Conservation (phyloP, 2,329 filamentous ascomycete genomes). For the Ophiosphaerella narmari region DNA sequence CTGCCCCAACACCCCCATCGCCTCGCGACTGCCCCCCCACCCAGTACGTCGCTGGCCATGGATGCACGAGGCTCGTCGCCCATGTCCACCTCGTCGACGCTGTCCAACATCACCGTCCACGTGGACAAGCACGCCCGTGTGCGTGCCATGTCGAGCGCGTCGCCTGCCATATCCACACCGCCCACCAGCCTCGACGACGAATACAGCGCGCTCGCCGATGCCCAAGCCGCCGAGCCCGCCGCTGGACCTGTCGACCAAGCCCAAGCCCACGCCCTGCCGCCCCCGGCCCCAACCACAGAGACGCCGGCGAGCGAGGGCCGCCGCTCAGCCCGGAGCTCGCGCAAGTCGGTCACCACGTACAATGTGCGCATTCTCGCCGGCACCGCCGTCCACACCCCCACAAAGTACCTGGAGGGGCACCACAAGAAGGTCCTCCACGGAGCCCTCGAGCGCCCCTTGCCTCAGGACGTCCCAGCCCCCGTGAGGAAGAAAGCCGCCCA, state of each 20-base stretch:
- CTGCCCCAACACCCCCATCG: slow-evolving; percentile 15
- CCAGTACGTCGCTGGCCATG: slow-evolving; percentile 29
- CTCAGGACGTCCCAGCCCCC: slow-evolving; percentile 16
- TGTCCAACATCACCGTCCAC: slow-evolving; percentile 49
- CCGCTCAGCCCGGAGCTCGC: slow-evolving; percentile 55
- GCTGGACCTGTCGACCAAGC: slow-evolving; percentile 30
- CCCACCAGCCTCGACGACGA: slow-evolving; percentile 69
- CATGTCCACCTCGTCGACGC: slow-evolving; percentile 47
- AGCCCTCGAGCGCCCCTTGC: slow-evolving; percentile 20
- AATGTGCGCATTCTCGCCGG: slow-evolving; percentile 68
- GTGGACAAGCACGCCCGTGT: slow-evolving; percentile 35
- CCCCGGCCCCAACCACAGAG: slow-evolving; percentile 14
- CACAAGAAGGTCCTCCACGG: slow-evolving; percentile 44
- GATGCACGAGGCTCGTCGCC: slow-evolving; percentile 43
- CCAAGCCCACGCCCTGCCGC: slow-evolving; percentile 23
- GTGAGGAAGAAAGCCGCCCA: slow-evolving; percentile 25
- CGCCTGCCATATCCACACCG: slow-evolving; percentile 63
- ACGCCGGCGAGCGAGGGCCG: slow-evolving; percentile 28
- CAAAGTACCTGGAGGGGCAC: slow-evolving; percentile 46
- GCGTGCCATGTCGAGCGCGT: slow-evolving; percentile 57
- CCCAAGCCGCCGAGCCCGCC: slow-evolving; percentile 26
- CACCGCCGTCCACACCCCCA: slow-evolving; percentile 63
- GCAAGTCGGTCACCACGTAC: slow-evolving; percentile 65
- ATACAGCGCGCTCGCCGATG: slow-evolving; percentile 58
- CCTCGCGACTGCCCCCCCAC: slow-evolving; percentile 21